phyloP scores from a whole-genome alignment of 768 basidiomycete species.

The Sporobolomyces roseus region DNA sequence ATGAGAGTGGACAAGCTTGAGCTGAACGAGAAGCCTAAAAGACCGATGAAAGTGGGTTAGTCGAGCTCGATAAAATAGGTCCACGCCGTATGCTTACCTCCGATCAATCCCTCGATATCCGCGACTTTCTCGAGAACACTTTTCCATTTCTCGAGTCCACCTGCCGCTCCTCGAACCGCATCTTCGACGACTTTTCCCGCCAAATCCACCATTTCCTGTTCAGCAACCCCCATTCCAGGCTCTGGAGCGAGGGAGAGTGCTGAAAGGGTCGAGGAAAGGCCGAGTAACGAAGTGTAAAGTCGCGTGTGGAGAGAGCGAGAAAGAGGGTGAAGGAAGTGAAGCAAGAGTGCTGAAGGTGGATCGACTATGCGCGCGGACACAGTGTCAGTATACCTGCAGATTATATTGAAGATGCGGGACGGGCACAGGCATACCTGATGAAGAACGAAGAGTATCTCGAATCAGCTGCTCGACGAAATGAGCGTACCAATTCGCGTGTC shows the following conservation, averaged over 20 bases:
- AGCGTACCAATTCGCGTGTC: constrained; percentile 7
- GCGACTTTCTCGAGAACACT: neutral
- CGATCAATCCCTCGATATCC: neutral
- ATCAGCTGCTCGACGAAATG: neutral
- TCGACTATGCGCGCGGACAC: neutral
- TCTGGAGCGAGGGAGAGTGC: neutral
- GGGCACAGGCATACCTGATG: neutral
- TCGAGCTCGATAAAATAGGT: no score
- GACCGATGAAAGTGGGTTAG: no score
- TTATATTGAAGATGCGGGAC: neutral
- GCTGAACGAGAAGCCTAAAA: neutral
- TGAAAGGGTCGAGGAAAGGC: neutral
- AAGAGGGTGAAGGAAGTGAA: constrained; percentile 8
- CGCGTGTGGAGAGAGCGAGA: neutral
- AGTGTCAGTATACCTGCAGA: neutral
- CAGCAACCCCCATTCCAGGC: neutral
- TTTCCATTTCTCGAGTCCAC: constrained; percentile 5
- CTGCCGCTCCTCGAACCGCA: neutral
- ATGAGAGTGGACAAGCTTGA: constrained; percentile 3
- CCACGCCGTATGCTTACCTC: constrained; percentile 6
- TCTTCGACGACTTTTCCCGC: constrained; percentile 4
- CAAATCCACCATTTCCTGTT: constrained; percentile 10
- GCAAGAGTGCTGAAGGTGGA: neutral
- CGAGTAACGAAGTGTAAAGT: neutral
- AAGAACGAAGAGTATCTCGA: neutral